phyloP scores from a whole-genome alignment of 306 rosid species.

The Ormosia semicastrata region DNA sequence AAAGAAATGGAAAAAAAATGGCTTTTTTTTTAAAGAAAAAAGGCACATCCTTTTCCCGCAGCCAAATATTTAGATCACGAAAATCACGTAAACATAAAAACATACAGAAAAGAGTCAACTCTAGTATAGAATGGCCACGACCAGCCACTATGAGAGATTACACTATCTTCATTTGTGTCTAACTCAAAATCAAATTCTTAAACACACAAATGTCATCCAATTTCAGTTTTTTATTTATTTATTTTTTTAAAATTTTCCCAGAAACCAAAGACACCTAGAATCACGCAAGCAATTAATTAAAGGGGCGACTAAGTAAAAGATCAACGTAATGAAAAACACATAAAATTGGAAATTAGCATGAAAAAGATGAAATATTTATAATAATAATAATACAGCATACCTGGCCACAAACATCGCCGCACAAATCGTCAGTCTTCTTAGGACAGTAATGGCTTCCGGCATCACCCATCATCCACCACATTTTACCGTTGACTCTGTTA shows the following conservation, averaged over 20 bases:
- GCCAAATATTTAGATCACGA: not conserved
- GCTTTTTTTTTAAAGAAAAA: not conserved
- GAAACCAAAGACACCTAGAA: not conserved
- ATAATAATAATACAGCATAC: conserved; percentile 23
- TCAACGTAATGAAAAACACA: not conserved
- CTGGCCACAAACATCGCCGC: conserved; percentile 79
- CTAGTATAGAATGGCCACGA: not conserved
- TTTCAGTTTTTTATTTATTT: no score
- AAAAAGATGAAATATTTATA: not conserved
- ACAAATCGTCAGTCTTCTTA: conserved; percentile 72
- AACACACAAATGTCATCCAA: not conserved
- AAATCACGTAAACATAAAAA: not conserved
- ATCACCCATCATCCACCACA: conserved; percentile 83
- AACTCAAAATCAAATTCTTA: not conserved
- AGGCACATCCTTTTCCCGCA: not conserved
- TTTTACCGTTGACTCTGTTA: conserved; percentile 9
- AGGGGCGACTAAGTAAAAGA: not conserved
- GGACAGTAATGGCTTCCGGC: conserved; percentile 66
- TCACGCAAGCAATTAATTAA: not conserved
- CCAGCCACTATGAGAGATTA: not conserved
- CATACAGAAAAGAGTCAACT: not conserved
- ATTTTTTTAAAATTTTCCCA: not conserved
- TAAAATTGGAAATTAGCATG: not conserved
- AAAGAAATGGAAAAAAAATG: not conserved
- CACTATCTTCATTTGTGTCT: not conserved